phyloP scores from a whole-genome alignment of 2,329 filamentous ascomycete genomes.

The Colletotrichum siamense region DNA sequence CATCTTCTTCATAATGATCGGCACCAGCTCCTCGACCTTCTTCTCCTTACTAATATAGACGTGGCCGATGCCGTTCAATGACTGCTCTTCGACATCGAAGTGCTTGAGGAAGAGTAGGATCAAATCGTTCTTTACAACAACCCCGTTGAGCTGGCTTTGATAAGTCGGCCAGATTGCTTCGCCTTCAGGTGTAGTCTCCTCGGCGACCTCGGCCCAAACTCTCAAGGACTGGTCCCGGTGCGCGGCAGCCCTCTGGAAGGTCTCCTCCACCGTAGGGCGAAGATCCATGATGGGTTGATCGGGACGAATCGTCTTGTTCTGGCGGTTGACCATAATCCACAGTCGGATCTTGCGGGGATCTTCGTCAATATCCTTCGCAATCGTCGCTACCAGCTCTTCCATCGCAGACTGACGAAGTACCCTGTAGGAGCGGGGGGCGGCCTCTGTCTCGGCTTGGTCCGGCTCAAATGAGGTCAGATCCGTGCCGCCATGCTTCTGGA shows the following conservation, averaged over 20 bases:
- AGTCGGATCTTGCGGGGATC: conserved; percentile 77
- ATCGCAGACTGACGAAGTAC: conserved; percentile 78
- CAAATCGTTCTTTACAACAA: conserved; percentile 62
- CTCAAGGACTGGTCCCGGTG: conserved; percentile 76
- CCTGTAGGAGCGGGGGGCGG: conserved; percentile 75
- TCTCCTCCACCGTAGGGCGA: conserved; percentile 79
- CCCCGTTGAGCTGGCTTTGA: conserved; percentile 60
- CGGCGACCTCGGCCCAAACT: conserved; percentile 84
- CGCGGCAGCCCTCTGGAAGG: conserved; percentile 56
- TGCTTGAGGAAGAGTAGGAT: conserved; percentile 93
- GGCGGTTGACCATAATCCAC: conserved; percentile 98
- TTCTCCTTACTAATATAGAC: conserved; percentile 88
- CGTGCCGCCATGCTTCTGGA: conserved; percentile 80
- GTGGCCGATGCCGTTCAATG: conserved; percentile 77
- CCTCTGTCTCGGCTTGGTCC: conserved; percentile 62
- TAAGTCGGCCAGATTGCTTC: conserved; percentile 75
- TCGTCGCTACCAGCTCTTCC: conserved; percentile 71
- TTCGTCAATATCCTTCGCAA: conserved; percentile 73
- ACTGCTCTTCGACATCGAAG: conserved; percentile 82
- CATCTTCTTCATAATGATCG: conserved; percentile 82
- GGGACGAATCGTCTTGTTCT: conserved; percentile 94
- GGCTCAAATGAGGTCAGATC: conserved; percentile 78
- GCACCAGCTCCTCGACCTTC: conserved; percentile 84
- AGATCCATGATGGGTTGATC: conserved; percentile 85
- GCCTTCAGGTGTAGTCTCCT: conserved; percentile 70